Conservation (phyloP, 345 rosid species). For the Rhodamnia rubescens region DNA sequence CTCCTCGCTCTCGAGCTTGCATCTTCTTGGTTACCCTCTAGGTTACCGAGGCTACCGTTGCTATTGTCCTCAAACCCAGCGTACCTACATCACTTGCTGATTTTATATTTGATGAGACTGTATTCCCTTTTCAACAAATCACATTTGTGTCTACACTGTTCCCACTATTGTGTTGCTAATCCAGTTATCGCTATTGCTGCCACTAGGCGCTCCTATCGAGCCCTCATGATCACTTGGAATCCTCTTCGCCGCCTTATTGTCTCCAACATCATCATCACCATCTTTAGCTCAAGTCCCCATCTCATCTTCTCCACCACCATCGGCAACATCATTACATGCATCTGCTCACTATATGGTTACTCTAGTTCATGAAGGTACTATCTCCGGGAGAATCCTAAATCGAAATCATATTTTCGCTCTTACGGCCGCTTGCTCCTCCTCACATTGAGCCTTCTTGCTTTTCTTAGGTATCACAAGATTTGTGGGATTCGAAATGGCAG, state of each 20-base stretch:
- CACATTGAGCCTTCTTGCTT: too few species aligned
- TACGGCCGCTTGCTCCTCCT: neutral
- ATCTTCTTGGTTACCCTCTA: too few species aligned
- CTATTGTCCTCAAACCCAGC: neutral
- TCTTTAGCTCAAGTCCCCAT: neutral
- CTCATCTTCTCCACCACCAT: neutral
- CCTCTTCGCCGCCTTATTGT: neutral
- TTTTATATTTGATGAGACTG: neutral
- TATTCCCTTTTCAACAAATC: neutral
- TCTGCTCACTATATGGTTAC: neutral
- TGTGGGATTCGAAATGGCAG: neutral
- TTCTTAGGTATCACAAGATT: neutral
- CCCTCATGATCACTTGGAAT: neutral
- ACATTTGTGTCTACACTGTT: neutral
- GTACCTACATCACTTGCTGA: neutral
- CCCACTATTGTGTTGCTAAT: neutral
- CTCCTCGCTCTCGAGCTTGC: too few species aligned
- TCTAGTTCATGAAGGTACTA: neutral
- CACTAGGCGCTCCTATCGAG: neutral
- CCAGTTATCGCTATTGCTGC: neutral
- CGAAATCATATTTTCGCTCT: neutral
- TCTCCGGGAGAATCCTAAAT: neutral
- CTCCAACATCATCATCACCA: neutral
- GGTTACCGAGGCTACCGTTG: neutral
- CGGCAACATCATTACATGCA: neutral